A percentile compares a stretch with the other conserved stretches of the same genome.
Evolutionary conservation across 2,329 filamentous ascomycete species (phyloP).

Genomic region (Aureobasidium sp.): DNA sequence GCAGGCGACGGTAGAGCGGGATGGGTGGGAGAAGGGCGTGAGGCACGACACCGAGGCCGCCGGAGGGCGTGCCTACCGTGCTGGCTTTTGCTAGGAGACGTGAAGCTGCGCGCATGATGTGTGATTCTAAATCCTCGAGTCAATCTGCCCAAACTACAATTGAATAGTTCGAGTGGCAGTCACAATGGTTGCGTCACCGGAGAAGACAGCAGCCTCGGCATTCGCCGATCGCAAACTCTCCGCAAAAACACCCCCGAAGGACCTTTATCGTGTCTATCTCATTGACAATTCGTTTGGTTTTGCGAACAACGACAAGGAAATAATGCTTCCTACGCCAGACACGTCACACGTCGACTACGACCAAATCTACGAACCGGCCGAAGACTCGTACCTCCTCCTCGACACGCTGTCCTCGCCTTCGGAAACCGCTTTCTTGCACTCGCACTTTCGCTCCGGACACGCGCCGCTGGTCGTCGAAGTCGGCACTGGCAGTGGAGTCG

Average conservation of each 20-base stretch:
- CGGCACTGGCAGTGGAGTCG: constrained; percentile 84
- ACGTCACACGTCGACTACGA: constrained; percentile 86
- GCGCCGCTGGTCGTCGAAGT: constrained; percentile 66
- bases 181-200: constrained; percentile 8
- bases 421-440: constrained; percentile 60
- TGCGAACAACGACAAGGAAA: not conserved
- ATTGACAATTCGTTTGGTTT: not conserved
- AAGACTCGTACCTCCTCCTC: constrained; percentile 90
- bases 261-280: not conserved
- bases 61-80: constrained; percentile 23
- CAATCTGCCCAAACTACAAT: too few relatives aligned
- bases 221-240: constrained; percentile 1
- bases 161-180: not conserved
- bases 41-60: constrained; percentile 35
- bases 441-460: constrained; percentile 44
- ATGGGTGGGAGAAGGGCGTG: constrained; percentile 77
- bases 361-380: constrained; percentile 86
- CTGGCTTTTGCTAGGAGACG: constrained; percentile 27
- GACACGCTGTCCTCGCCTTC: constrained; percentile 71
- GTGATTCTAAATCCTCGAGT: too few relatives aligned
- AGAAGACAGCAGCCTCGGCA: not conserved
- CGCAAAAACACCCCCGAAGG: constrained; percentile 1
- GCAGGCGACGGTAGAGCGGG: constrained; percentile 75
- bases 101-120: constrained; percentile 18
- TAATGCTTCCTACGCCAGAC: constrained; percentile 86